Base-by-base conservation (phyloP, 257 asterid species). In the Perilla frutescens region DNA sequence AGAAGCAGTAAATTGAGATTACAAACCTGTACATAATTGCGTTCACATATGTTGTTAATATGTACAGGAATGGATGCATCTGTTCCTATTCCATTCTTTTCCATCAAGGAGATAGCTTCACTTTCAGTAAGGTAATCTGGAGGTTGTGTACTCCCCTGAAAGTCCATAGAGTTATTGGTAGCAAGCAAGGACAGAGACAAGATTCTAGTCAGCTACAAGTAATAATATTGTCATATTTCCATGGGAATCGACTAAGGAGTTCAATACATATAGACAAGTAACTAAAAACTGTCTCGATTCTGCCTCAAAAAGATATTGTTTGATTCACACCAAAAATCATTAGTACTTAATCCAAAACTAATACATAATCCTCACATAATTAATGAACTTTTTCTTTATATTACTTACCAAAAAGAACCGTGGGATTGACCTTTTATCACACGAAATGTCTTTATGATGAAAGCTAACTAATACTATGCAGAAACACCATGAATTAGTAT, bases 51-150 rank as follows among this genome's bases (percentile, higher is more conserved):
- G 88, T 92, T 90, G 89, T 90, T 92, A 74, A 92, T 90, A 76
- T 92, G 98, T 39, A 92, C 96, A 56, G 98, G 79, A 81, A 92
- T 92, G 62, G 98, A 90, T 67, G 96, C 96, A 77, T 92, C 98
- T n/a, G 98, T 92, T 74, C 98, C 98, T 67, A 92, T 92, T 66
- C 96, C 98, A 70, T 92, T 44, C 79, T 92, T 88, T 79, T 92
- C 98, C 98, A 92, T 92, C 74, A 90, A 75, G n/a, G 98, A 92
- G 75, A 92, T 92, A 80, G 90, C 86, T 68, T 92, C 98, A 82
- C 96, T 92, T 83, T 92, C 98, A 68, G 76, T 90, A 34, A 92
- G 92, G 82, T 90, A 82, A 83, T 88, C 98, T 26, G 96, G 98
- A 77, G 96, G 96, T 39, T 65, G 80, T 34, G 96, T 92, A 56